Evolutionary conservation across 2,329 filamentous ascomycete genomes (phyloP).

Genomic region (Penicillium nordicum): DNA sequence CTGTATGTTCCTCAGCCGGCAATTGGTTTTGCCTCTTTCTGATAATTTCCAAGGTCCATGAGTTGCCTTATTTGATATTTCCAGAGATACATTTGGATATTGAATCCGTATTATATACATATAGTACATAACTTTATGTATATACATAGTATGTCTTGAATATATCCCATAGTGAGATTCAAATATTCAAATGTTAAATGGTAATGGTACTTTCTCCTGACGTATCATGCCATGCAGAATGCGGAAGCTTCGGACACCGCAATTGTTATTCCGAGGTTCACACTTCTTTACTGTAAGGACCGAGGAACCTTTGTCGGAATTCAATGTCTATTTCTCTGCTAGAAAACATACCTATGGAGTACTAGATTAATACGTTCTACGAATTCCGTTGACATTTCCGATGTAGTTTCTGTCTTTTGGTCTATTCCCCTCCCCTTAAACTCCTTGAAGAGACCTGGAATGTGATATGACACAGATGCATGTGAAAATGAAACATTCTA

Average conservation of each 20-base stretch:
- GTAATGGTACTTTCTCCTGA: background rate
- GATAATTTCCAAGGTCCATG: background rate
- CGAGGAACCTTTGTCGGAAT: background rate
- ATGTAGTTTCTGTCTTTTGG: background rate
- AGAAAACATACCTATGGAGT: background rate
- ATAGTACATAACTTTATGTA: background rate
- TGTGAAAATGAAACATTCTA: constrained; percentile 1
- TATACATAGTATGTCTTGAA: background rate
- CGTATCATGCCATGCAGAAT: background rate
- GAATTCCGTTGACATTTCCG: background rate
- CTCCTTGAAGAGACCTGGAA: background rate
- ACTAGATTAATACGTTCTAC: too few relatives aligned
- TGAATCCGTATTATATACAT: background rate
- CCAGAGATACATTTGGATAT: background rate
- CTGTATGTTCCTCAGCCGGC: constrained; percentile 8
- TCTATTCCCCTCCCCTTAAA: background rate
- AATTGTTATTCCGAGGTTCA: constrained; percentile 10
- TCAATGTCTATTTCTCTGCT: background rate
- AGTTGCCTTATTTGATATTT: background rate
- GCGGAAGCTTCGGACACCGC: constrained; percentile 7
- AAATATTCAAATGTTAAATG: background rate
- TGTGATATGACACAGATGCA: background rate
- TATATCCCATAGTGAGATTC: too few relatives aligned
- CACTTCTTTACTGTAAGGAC: background rate
- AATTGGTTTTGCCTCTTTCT: constrained; percentile 5